Conservation (phyloP, 768 basidiomycete genomes). For the Boletus coccyginus region DNA sequence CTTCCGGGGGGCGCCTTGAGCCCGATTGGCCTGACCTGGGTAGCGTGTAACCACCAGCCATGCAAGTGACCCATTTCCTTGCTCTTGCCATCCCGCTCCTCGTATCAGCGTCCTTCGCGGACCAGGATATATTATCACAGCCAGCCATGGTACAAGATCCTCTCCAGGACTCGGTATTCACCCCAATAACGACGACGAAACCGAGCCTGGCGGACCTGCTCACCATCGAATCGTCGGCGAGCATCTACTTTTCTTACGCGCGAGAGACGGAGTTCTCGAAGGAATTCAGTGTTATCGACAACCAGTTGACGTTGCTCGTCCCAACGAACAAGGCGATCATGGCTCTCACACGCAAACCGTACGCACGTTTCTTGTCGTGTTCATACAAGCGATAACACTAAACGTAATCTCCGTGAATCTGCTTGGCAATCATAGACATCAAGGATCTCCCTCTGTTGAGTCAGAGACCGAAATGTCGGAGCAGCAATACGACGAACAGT, state of each 20-base stretch:
- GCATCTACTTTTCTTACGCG: slow-evolving; percentile 84
- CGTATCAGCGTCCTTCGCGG: slow-evolving; percentile 26
- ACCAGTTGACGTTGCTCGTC: slow-evolving; percentile 60
- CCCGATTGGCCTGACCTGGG: not conserved
- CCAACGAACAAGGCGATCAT: slow-evolving; percentile 90
- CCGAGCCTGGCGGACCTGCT: slow-evolving; percentile 74
- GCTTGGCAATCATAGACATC: slow-evolving; percentile 45
- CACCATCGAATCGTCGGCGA: slow-evolving; percentile 70
- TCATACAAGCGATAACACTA: not conserved
- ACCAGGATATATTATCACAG: slow-evolving; percentile 27
- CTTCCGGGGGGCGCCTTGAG: not conserved
- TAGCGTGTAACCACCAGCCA: not conserved
- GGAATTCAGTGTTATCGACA: slow-evolving; percentile 36
- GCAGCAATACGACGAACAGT: slow-evolving; percentile 56
- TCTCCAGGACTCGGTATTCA: slow-evolving; percentile 13
- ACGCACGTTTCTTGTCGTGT: slow-evolving; percentile 29
- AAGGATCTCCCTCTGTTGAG: slow-evolving; percentile 43
- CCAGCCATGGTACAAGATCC: slow-evolving; percentile 13
- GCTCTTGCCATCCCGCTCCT: slow-evolving; percentile 30
- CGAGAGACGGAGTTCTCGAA: slow-evolving; percentile 64
- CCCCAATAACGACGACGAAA: slow-evolving; percentile 40
- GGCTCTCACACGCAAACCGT: slow-evolving; percentile 81
- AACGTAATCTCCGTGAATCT: not conserved
- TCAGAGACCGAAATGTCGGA: slow-evolving; percentile 60
- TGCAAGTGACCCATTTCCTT: slow-evolving; percentile 21